Evolutionary conservation across 768 basidiomycete genomes (phyloP).

Genomic region (Lyophyllum decastes): DNA sequence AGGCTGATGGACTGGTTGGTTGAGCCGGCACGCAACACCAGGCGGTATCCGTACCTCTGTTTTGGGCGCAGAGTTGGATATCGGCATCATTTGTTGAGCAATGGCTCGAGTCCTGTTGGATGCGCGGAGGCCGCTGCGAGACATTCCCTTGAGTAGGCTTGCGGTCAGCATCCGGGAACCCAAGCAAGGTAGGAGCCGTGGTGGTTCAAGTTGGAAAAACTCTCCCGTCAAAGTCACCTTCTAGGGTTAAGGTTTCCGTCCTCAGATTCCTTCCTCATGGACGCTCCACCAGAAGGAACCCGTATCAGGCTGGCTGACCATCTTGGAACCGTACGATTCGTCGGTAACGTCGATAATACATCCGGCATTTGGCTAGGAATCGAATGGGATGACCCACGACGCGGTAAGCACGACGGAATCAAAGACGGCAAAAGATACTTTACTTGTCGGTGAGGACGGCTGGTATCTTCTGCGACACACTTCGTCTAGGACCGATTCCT

Average conservation of each 20-base stretch:
- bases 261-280: background rate
- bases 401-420: conserved; percentile 87
- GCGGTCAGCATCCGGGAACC: conserved; percentile 17
- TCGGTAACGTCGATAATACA: conserved; percentile 65
- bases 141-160: conserved; percentile 39
- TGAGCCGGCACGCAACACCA: conserved; percentile 14
- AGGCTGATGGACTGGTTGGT: conserved; percentile 30
- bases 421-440: conserved; percentile 84
- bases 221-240: conserved; percentile 4
- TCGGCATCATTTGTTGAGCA: conserved; percentile 50
- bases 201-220: conserved; percentile 10
- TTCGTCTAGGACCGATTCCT: conserved; percentile 14
- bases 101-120: conserved; percentile 46
- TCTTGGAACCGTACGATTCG: conserved; percentile 70
- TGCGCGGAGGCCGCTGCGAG: conserved; percentile 36
- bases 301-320: conserved; percentile 56
- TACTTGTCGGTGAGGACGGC: conserved; percentile 59
- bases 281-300: conserved; percentile 34
- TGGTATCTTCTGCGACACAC: conserved; percentile 15
- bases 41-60: conserved; percentile 35
- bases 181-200: conserved; percentile 3
- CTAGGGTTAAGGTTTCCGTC: conserved; percentile 33
- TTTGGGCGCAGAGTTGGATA: conserved; percentile 24
- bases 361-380: conserved; percentile 88
- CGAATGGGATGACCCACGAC: conserved; percentile 87